Evolutionary conservation across 257 asterid genomes (phyloP), one percentile per base, ranked within the genome.

Genomic region (Rehmannia glutinosa): DNA sequence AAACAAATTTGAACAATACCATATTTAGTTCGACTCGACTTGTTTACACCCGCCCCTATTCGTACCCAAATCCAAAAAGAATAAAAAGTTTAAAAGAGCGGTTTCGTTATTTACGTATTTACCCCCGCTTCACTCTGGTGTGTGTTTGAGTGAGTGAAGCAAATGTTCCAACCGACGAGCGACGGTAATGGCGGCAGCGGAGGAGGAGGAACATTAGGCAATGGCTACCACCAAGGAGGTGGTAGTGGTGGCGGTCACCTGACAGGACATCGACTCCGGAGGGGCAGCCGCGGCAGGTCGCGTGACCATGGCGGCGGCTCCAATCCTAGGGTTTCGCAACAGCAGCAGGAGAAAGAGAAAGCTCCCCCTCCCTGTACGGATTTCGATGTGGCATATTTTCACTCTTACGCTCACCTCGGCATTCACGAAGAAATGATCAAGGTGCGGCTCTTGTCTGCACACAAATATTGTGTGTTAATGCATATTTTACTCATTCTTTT

Each of bases 381-480:
- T 75, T 94, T 91, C 63, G 99, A 94, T 74, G 77, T 78, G 72
- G 97, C 97, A 6, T 94, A 94, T 75, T 94, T 94, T 62, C 73
- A 91, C 66, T 86, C 99, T 2, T 94, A 94, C 50, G 90, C 97
- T 62, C 97, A 94, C 70, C 93, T 94, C 38, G 99, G 97, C 75
- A 88, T 94, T 83, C 99, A 94, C 66, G 97, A 91, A 69, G 99
- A 94, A 24, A 94, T 94, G 99, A 94, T 94, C 72, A 94, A 91
- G 97, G 99, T 84, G 35, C 24, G 32, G 47, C 21, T 25, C 20
- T 58, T 66, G 58, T 65, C 1, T 16, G 53, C 24, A 1, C 63
- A 24, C 12, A n/a, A 47, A 2, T 32, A 28, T 30, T 16, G 21
- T 59, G 42, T 28, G 46, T 32, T 56, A 43, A n/a, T 38, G 69